These are phyloP conservation scores for Chlamydomonas sphaeroides DNA, from an alignment of 139 green algal genomes.

Conservation along the genomic window DNA sequence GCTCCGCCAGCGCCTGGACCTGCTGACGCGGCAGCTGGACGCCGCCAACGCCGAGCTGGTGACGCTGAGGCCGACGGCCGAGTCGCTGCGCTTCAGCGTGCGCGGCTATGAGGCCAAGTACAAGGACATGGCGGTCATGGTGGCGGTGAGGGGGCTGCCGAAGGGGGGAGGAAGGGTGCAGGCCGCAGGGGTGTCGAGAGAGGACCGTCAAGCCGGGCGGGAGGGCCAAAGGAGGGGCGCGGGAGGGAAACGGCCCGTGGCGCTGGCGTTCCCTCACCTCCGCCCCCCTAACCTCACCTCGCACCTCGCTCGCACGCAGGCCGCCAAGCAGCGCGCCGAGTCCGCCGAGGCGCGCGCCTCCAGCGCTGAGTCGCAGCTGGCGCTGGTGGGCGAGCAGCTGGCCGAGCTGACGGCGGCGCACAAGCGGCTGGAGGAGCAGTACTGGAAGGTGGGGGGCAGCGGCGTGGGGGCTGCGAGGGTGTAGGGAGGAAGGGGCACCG, in stretches of 20 bases:
- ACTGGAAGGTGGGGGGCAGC: slow-evolving; percentile 50
- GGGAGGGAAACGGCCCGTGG: too few species aligned
- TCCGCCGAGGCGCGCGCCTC: slow-evolving; percentile 8
- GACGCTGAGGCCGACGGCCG: neutral
- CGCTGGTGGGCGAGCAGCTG: slow-evolving; percentile 5
- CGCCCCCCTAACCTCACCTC: neutral
- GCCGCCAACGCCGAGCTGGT: slow-evolving; percentile 13
- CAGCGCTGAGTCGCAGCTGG: slow-evolving; percentile 9
- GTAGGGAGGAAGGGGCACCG: too few species aligned
- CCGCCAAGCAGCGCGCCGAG: slow-evolving; percentile 18
- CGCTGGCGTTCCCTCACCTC: neutral
- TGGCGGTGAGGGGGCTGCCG: slow-evolving; percentile 28
- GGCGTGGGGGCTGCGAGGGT: too few species aligned
- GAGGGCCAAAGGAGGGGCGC: too few species aligned
- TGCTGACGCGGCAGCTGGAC: slow-evolving; percentile 12
- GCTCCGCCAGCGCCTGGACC: slow-evolving; percentile 1
- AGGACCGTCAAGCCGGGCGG: too few species aligned
- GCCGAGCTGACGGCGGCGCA: neutral
- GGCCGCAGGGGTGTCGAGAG: too few species aligned
- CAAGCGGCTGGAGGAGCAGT: slow-evolving; percentile 43
- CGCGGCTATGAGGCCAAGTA: slow-evolving; percentile 10
- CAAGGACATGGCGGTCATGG: slow-evolving; percentile 6
- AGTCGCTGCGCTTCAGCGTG: neutral
- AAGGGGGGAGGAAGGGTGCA: too few species aligned
- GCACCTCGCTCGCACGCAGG: slow-evolving; percentile 2